Base-by-base conservation (phyloP, 202 grass and related monocot species). In the Panicum virgatum region DNA sequence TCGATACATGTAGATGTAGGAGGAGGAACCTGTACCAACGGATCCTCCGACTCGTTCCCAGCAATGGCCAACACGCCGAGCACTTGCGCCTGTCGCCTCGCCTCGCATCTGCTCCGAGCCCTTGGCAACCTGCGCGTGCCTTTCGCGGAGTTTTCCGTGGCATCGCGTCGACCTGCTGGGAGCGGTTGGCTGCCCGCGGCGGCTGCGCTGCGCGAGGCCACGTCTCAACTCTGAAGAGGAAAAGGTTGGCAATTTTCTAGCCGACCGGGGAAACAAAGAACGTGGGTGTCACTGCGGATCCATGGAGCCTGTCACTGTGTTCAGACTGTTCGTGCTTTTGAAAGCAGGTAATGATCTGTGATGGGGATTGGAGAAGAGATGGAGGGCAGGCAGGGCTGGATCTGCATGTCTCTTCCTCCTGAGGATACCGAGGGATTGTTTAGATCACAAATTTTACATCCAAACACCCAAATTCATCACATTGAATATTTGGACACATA, bases 231-330 rank as follows among this genome's bases (percentile, higher is more conserved):
- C n/a, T n/a, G n/a, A n/a, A 30, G 1, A 29, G 13, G 3, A 18
- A 37, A 16, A 7, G 7, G 2, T 47, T 25, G 34, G 22, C 58
- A 19, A 43, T 47, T n/a, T n/a, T 66, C 63, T 22, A 1, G 46
- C 5, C 46, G 32, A 4, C 32, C 32, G 32, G 32, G 32, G 32
- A 34, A 34, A 4, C 32, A 34, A 34, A 34, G 3, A n/a, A n/a
- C n/a, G n/a, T n/a, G n/a, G n/a, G 32, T 34, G n/a, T 34, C 16
- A n/a, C 56, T 71, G 73, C 79, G 45, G 54, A 82, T 82, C 79
- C 85, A 3, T 46, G 44, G 2, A 16, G 6, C 43, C 36, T 26
- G 26, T 19, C 45, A 1, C 9, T 2, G 70, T 13, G 40, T 18
- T 32, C 40, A 36, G 39, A 29, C 76, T 66, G 40, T 51, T 44